Percentiles rank a stretch among this genome's conserved stretches.
Evolutionary conservation across 1,284 basidiomycete species (phyloP).

Genomic region (Inonotus obliquus): DNA sequence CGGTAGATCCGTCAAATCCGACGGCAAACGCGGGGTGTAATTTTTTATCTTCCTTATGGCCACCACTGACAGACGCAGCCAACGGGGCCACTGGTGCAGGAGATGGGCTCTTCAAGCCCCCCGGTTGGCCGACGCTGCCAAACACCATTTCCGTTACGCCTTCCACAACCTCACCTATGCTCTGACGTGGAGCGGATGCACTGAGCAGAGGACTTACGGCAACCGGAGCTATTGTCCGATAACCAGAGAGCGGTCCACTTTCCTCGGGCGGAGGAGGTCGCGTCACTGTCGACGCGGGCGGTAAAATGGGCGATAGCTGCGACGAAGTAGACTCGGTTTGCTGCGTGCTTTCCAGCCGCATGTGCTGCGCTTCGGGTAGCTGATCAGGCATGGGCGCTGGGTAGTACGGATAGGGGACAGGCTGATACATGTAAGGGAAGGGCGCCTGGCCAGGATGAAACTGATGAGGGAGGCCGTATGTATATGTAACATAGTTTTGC

Average conservation of each 20-base stretch:
- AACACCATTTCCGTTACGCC: constrained; percentile 37
- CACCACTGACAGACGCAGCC: not conserved
- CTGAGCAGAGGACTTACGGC: constrained; percentile 17
- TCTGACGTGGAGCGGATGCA: constrained; percentile 22
- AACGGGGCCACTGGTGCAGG: constrained; percentile 21
- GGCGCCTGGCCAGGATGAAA: constrained; percentile 6
- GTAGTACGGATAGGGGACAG: constrained; percentile 13
- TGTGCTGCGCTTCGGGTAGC: not conserved
- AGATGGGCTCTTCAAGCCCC: constrained; percentile 28
- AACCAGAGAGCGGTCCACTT: constrained; percentile 25
- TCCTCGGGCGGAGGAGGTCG: constrained; percentile 25
- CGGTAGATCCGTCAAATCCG: constrained; percentile 12
- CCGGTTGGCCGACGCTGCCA: constrained; percentile 41
- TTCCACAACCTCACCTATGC: constrained; percentile 9
- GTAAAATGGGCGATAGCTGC: constrained; percentile 17
- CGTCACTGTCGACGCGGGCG: constrained; percentile 16
- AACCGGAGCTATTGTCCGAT: constrained; percentile 17
- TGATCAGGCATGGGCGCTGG: constrained; percentile 3
- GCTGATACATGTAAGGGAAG: constrained; percentile 16
- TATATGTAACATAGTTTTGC: constrained; percentile 7
- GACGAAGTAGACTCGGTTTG: not conserved
- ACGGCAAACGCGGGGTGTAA: not conserved
- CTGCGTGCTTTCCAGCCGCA: not conserved
- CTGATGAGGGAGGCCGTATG: constrained; percentile 7
- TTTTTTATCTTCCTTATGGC: not conserved